These are phyloP conservation scores for Basipetospora chlamydospora DNA, from an alignment of 2,329 filamentous ascomycete species.

Conservation along the genomic window DNA sequence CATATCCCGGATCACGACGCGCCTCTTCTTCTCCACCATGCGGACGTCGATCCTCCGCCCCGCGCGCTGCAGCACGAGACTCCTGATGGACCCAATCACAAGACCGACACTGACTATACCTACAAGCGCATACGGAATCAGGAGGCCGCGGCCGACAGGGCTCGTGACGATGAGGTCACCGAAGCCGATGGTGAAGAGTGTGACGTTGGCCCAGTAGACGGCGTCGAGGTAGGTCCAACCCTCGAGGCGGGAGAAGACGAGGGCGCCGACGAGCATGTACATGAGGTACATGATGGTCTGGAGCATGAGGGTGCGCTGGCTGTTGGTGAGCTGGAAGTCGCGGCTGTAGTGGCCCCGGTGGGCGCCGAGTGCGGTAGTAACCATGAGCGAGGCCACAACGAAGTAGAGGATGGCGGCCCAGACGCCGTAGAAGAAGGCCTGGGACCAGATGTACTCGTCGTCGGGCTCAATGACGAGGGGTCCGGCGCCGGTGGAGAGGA, in stretches of 20 bases:
- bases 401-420: slow-evolving; percentile 71
- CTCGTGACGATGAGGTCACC: slow-evolving; percentile 37
- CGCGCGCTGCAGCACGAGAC: slow-evolving; percentile 43
- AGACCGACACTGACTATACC: slow-evolving; percentile 77
- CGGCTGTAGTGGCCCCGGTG: slow-evolving; percentile 54
- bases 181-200: slow-evolving; percentile 49
- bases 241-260: slow-evolving; percentile 59
- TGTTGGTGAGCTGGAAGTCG: slow-evolving; percentile 63
- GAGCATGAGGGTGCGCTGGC: slow-evolving; percentile 76
- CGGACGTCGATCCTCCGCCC: slow-evolving; percentile 37
- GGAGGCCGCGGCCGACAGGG: slow-evolving; percentile 48
- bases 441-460: slow-evolving; percentile 49
- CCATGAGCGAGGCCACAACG: slow-evolving; percentile 59
- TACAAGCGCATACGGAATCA: slow-evolving; percentile 72
- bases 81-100: slow-evolving; percentile 67
- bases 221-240: slow-evolving; percentile 64
- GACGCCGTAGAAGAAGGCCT: slow-evolving; percentile 78
- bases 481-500: slow-evolving; percentile 50
- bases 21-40: slow-evolving; percentile 45
- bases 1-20: slow-evolving; percentile 29
- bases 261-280: slow-evolving; percentile 65
- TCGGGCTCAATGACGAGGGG: slow-evolving; percentile 27
- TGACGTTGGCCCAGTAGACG: slow-evolving; percentile 66
- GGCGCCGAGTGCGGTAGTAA: slow-evolving; percentile 68
- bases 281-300: slow-evolving; percentile 78